These are phyloP conservation scores for Salix udensis DNA, from an alignment of 345 rosid genomes.

Conservation along the genomic window DNA sequence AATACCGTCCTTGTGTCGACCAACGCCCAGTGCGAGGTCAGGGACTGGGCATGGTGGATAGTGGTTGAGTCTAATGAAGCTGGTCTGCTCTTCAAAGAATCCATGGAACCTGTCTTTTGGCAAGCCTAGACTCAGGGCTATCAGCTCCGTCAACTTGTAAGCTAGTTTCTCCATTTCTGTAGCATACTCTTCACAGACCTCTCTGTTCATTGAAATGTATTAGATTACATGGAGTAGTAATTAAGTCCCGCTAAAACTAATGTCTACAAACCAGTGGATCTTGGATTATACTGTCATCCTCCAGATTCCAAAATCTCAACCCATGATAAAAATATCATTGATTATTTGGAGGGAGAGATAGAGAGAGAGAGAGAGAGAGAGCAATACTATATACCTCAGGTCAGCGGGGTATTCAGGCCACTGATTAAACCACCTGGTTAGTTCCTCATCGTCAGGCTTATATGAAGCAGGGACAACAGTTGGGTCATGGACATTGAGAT, in stretches of 20 bases:
- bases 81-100: constrained; percentile 52
- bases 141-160: constrained; percentile 39
- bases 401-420: constrained; percentile 35
- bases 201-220: constrained; percentile 25
- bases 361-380: too few relatives aligned
- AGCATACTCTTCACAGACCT: constrained; percentile 42
- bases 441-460: constrained; percentile 18
- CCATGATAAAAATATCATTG: too few relatives aligned
- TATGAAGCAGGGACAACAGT: constrained; percentile 23
- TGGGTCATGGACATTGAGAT: constrained; percentile 17
- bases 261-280: not conserved
- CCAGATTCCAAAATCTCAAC: too few relatives aligned
- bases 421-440: constrained; percentile 15
- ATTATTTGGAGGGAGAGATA: too few relatives aligned
- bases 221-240: not conserved
- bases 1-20: constrained; percentile 73
- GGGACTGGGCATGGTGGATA: constrained; percentile 83
- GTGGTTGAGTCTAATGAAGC: constrained; percentile 51
- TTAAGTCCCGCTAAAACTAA: not conserved
- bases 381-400: constrained; percentile 1
- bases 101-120: constrained; percentile 38
- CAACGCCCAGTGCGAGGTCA: constrained; percentile 74
- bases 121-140: constrained; percentile 59
- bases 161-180: constrained; percentile 49
- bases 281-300: too few relatives aligned